Evolutionary conservation across 192 early-diverging fungal species (phyloP), one percentile per base, ranked within the genome.

Genomic region (Backusella mclennaniae): DNA sequence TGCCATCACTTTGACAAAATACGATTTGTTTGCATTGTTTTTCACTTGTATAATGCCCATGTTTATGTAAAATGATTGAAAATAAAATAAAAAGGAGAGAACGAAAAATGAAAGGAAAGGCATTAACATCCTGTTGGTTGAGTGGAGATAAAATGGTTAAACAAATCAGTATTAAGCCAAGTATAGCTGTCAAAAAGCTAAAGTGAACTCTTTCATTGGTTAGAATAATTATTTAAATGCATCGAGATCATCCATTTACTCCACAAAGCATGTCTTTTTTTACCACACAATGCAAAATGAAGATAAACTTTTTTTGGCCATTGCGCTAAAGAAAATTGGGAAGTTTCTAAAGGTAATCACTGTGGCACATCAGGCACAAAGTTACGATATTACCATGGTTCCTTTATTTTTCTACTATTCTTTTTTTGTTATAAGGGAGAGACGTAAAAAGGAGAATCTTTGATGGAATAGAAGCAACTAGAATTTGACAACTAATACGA

Each of bases 241-340:
- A 63, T 63, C 56, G 56, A 63, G 56, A 63, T 63, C 56, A 29
- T 14, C 12, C 56, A 63, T 4, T 14, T 63, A 63, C 56, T 59
- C n/a, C 23, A 63, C 56, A 63, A 56, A 29, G 56, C 7, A 59
- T 59, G 56, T 23, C 56, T 63, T 63, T 63, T 53, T 63, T 29
- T 63, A 63, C 56, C 53, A 29, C 26, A 63, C 26, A 63, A 63
- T 29, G 9, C 12, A 8, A 63, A 63, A 14, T 63, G 11, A 63
- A 63, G 56, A 63, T 63, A 63, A 63, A 14, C 56, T 63, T 63
- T 63, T 56, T 63, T 63, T 63, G 56, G 56, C 23, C 56, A 63
- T 63, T 63, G 56, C 56, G 21, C 56, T 29, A 63, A 26, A 63
- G 56, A 63, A 63, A 26, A 63, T 29, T 63, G 56, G 26, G 56